These are phyloP conservation scores for Malania oleifera DNA, from an alignment of 164 flowering plant species.

Conservation along the genomic window DNA sequence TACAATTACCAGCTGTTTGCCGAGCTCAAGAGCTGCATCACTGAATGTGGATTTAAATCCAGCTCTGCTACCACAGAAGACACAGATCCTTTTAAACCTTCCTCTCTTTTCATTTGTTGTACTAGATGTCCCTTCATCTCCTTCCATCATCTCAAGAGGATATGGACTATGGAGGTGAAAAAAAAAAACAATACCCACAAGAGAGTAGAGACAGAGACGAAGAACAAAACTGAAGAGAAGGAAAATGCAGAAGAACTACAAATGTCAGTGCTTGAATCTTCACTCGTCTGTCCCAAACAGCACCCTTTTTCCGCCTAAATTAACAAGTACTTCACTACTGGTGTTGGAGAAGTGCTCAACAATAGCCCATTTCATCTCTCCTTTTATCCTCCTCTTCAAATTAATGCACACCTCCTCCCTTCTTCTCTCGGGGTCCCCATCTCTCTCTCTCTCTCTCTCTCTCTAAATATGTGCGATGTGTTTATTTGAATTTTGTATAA, in stretches of 20 bases:
- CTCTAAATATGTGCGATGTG: neutral
- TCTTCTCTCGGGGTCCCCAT: neutral
- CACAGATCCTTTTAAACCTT: conserved; percentile 59
- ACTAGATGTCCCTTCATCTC: conserved; percentile 14
- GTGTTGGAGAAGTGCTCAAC: conserved; percentile 35
- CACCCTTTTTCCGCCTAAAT: conserved; percentile 32
- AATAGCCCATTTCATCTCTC: conserved; percentile 27
- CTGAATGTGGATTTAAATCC: conserved; percentile 53
- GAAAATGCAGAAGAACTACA: conserved; percentile 9
- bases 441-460: conserved; percentile 9
- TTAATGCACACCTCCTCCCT: conserved; percentile 12
- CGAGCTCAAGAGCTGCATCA: conserved; percentile 72
- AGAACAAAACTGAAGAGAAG: conserved; percentile 5
- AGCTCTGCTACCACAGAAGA: conserved; percentile 70
- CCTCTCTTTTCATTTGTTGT: conserved; percentile 24
- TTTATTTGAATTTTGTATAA: conserved; percentile 17
- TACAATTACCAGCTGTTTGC: conserved; percentile 47
- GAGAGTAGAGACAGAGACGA: conserved; percentile 13
- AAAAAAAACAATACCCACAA: too few species aligned
- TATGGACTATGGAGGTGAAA: neutral
- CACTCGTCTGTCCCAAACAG: conserved; percentile 14
- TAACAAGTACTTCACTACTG: conserved; percentile 22
- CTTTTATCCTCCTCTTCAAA: conserved; percentile 12
- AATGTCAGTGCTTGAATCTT: conserved; percentile 12
- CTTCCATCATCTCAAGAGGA: conserved; percentile 27